Base-by-base conservation (phyloP, 257 asterid species). In the Nyctanthes arbortristis region DNA sequence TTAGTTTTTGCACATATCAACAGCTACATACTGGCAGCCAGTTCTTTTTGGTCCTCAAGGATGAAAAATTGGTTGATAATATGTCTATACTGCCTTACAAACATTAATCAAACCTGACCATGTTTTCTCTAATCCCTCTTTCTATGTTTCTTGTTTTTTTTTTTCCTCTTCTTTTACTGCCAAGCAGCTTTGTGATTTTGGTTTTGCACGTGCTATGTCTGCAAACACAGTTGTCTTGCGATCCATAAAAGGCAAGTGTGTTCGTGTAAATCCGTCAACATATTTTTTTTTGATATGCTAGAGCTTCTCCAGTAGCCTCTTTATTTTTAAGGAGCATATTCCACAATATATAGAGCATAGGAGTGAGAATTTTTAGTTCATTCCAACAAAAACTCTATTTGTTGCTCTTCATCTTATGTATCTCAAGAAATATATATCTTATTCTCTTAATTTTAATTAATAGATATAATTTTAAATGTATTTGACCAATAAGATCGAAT, bases 121-220 rank as follows among this genome's bases (percentile, higher is more conserved):
- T 37, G 43, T 52, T 61, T 65, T 30, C 22, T 27, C 59, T 22
- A 24, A 45, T 45, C 55, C n/a, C n/a, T n/a, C n/a, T n/a, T n/a
- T 45, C 24, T 45, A 45, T n/a, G 24, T 45, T 8, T n/a, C n/a
- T n/a, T 45, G 24, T 10, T 14, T 45, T 8, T 43, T 43, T 7
- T 76, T 65, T 59, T 74, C 61, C 67, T 72, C 68, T 47, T 61
- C 58, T 63, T 58, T 32, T 33, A 63, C 57, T 74, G 24, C 78
- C 70, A 68, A 75, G 74, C 78, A 92, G 98, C 97, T 93, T 58
- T 90, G 98, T 61, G 98, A 90, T 77, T 90, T 93, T 78, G 98
- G 98, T 67, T 93, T 93, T 85, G 98, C 98, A 57, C 90, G 98
- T 34, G 96, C 98, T 60, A 93, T 93, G 97, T 93, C 98, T 65